phyloP scores from a whole-genome alignment of 345 rosid genomes.

The Dipteronia sinensis region DNA sequence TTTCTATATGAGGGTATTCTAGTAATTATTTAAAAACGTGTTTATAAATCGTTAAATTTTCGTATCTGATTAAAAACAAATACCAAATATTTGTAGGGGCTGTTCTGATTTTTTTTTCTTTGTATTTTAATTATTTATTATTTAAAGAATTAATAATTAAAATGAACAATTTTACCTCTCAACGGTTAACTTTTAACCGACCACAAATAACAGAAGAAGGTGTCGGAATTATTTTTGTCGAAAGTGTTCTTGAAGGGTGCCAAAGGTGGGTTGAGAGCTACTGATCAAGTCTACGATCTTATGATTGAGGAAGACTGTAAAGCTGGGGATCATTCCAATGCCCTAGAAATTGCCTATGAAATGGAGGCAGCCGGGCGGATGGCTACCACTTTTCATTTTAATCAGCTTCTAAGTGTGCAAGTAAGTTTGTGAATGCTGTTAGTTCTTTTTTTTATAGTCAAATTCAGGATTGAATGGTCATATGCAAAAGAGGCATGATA shows the following conservation, averaged over 20 bases:
- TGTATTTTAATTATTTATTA: no score
- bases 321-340: constrained; percentile 95
- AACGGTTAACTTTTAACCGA: no score
- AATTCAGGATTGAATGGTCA: background rate
- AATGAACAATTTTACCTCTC: no score
- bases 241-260: constrained; percentile 84
- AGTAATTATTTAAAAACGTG: no score
- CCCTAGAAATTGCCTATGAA: constrained; percentile 83
- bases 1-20: no score
- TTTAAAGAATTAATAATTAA: no score
- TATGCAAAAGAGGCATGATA: background rate
- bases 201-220: no score
- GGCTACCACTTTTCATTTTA: constrained; percentile 96
- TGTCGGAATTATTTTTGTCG: no score
- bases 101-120: no score
- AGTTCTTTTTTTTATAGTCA: background rate
- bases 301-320: constrained; percentile 90
- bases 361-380: constrained; percentile 96
- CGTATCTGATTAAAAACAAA: no score
- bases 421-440: constrained; percentile 40
- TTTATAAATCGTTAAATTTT: no score
- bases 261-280: constrained; percentile 79
- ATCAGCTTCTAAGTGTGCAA: constrained; percentile 95
- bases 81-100: no score
- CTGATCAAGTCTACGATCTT: constrained; percentile 77